Base-by-base conservation (phyloP, 2,329 filamentous ascomycete species). In the Daldinia sp. region DNA sequence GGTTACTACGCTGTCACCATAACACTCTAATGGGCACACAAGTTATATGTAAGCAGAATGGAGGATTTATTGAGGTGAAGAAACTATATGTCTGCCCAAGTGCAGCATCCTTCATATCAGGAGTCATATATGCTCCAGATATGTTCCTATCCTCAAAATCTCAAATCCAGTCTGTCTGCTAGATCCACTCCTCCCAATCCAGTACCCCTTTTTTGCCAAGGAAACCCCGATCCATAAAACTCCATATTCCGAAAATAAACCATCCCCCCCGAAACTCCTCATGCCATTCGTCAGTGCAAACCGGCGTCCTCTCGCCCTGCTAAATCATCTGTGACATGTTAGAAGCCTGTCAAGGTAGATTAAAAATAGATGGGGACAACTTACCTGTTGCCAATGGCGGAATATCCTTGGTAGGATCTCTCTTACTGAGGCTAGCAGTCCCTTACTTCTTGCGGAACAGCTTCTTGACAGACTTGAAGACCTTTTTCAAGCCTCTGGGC, bases 381-480 rank as follows among this genome's bases (percentile, higher is more conserved):
- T 51, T 51, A 51, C 46, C 12, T 4, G 12, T 4, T 18, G 7
- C 6, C 7, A 2, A 9, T 51, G 46, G 18, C 15, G 2, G 4
- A 28, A n/a, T 3, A 28, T 18, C 26, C 13, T 0, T 33, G 13
- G 9, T 18, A 23, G 3, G 12, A 26, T 54, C 18, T 4, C 6
- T 7, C 30, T 54, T 6, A 5, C 30, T 37, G 18, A 35, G 30
- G n/a, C 12, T 7, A n/a, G 6, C 4, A 37, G 15, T 1, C 1
- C 4, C 18, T 20, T 26, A 33, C 13, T 20, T 20, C 39, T 56
- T 55, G 6, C 37, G 37, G 55, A 63, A 67, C 0, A 59, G 4
- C n/a, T 62, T 62, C 66, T 66, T 69, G 41, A 68, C n/a, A 1
- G 46, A 59, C 18, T 53, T 54, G 46, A 56, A 63, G 51, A 66